Percentiles rank a stretch among this genome's conserved stretches.
Evolutionary conservation across 2,329 filamentous ascomycete species (phyloP).

Genomic region (Tolypocladium paradoxum): DNA sequence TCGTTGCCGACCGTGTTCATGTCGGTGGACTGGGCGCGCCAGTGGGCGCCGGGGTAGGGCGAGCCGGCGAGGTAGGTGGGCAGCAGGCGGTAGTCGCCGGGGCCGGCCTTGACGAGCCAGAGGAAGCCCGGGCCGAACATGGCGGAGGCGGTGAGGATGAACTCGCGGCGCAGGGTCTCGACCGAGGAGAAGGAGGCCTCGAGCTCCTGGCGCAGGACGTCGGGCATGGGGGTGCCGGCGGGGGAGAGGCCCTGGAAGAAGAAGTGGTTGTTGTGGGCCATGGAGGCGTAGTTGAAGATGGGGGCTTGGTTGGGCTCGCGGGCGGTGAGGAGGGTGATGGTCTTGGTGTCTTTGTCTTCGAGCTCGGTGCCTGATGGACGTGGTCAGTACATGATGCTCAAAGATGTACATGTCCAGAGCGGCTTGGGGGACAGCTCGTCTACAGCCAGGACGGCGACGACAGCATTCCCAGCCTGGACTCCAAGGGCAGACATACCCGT

Average conservation of each 20-base stretch:
- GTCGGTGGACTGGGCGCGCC: constrained; percentile 58
- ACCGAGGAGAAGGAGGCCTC: constrained; percentile 67
- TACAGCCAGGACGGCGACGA: not conserved
- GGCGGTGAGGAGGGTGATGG: constrained; percentile 63
- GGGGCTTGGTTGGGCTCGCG: constrained; percentile 68
- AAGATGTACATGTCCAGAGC: not conserved
- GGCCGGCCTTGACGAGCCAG: constrained; percentile 66
- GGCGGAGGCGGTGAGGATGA: constrained; percentile 67
- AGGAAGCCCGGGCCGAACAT: constrained; percentile 98
- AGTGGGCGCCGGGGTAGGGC: constrained; percentile 77
- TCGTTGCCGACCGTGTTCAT: constrained; percentile 51
- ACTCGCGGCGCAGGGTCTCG: constrained; percentile 69
- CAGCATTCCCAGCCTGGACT: not conserved
- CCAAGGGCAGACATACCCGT: constrained; percentile 45
- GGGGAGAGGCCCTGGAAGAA: constrained; percentile 55
- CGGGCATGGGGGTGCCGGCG: constrained; percentile 40
- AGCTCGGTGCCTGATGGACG: constrained; percentile 46
- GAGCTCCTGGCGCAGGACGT: constrained; percentile 47
- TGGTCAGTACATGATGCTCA: not conserved
- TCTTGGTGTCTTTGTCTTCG: constrained; percentile 50
- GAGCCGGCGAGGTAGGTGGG: constrained; percentile 86
- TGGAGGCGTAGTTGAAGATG: constrained; percentile 92
- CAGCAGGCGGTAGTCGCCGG: constrained; percentile 54
- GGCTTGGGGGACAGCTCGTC: not conserved
- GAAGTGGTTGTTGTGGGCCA: constrained; percentile 85